Percentiles rank a stretch among this genome's conserved stretches.
Conservation (phyloP, 139 green algal genomes). For the Micractinium conductrix region DNA sequence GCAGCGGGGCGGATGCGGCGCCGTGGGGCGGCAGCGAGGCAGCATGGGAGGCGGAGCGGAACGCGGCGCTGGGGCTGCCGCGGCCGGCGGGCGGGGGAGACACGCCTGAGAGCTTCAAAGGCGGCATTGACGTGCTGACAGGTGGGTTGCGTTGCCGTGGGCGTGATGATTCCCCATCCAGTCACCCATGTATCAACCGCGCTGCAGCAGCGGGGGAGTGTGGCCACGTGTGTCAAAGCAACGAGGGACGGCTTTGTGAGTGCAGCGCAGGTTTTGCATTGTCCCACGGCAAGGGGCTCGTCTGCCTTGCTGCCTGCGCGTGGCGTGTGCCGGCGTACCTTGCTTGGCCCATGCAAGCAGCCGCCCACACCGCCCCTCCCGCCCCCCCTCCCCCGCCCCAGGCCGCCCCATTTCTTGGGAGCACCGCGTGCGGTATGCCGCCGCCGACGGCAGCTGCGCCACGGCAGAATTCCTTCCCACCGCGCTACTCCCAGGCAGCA, state of each 20-base stretch:
- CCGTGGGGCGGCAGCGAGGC: no score
- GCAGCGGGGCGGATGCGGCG: not conserved
- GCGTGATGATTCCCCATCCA: no score
- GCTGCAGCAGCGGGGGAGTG: no score
- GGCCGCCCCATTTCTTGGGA: slow-evolving; percentile 17
- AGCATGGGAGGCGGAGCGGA: slow-evolving; percentile 6
- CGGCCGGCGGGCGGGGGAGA: not conserved
- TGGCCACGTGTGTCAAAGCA: no score
- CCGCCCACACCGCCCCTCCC: not conserved
- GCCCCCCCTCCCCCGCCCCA: not conserved
- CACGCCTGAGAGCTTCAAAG: not conserved
- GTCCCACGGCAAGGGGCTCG: no score
- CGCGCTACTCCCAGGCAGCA: not conserved
- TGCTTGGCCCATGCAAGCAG: no score
- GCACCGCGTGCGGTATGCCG: not conserved
- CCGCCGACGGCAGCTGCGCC: slow-evolving; percentile 3
- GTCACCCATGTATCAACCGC: no score
- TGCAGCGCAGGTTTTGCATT: no score
- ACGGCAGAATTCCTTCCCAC: slow-evolving; percentile 2
- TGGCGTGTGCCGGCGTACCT: no score
- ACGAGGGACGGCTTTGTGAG: no score
- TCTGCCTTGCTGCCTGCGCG: no score
- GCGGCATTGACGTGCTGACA: not conserved
- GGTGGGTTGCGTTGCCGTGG: not conserved
- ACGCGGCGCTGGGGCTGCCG: slow-evolving; percentile 7